Base-by-base conservation (phyloP, 306 rosid genomes). In the Erythrophleum fordii region DNA sequence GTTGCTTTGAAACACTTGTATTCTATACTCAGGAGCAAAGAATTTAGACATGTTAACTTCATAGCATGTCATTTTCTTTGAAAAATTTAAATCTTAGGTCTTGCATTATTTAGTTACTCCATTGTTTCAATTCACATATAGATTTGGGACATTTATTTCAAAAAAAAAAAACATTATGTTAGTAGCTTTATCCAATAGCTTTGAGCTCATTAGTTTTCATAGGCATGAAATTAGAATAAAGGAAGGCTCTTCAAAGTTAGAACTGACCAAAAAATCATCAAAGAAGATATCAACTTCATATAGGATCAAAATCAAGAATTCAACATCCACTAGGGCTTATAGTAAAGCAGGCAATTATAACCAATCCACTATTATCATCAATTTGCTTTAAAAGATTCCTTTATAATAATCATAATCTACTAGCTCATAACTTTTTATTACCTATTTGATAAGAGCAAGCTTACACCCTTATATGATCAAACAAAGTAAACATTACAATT, bases 331-430 rank as follows among this genome's bases (percentile, higher is more conserved):
- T 26, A 42, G 55, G 52, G 20, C 5, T 53, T 56, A 55, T 22
- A 16, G 5, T 49, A 49, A 49, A 16, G n/a, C 17, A 16, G 22
- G 7, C 22, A 49, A 16, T 8, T 5, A 42, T 42, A 42, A 42
- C 46, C 46, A 42, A 10, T 10, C 46, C 46, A 42, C 2, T 42
- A 42, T 9, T 2, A 42, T 42, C 46, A 8, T 8, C 39, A 20
- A 62, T 20, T 44, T 70, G 72, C 35, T 46, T 37, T 68, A 73
- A 51, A 72, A 23, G 73, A 16, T 39, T 73, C 68, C 58, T 31
- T 60, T 20, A 23, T 51, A 80, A 9, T 6, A 44, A 8, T 37
- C 65, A 34, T 22, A 48, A 29, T 26, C 11, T 5, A 0, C 31
- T 14, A 80, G 31, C 55, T 80, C 78, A 48, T 14, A 29, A 9